phyloP scores from a whole-genome alignment of 768 basidiomycete species.

The Lentinus brumalis region DNA sequence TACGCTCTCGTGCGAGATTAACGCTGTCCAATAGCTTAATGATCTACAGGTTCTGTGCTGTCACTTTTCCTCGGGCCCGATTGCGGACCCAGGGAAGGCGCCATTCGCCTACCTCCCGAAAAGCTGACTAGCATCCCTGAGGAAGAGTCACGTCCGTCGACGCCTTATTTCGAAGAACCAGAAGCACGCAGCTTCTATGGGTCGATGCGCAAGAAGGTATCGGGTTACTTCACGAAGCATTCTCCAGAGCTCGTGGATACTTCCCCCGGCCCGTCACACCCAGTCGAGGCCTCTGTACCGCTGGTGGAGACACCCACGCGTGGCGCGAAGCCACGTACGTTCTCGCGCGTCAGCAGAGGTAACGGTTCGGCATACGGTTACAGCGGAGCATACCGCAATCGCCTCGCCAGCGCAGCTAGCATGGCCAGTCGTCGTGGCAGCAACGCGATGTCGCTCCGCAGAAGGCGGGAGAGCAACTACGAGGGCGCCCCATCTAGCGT shows the following conservation, averaged over 20 bases:
- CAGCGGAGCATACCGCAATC: conserved; percentile 53
- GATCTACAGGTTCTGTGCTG: conserved; percentile 70
- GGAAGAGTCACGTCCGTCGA: conserved; percentile 53
- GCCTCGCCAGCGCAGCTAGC: conserved; percentile 45
- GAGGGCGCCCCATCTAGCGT: conserved; percentile 45
- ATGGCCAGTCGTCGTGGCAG: conserved; percentile 50
- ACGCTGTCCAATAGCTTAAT: not conserved
- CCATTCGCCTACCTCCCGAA: conserved; percentile 81
- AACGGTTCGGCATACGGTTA: conserved; percentile 87
- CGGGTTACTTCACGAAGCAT: conserved; percentile 59
- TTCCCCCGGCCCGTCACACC: conserved; percentile 35
- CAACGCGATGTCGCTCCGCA: conserved; percentile 50
- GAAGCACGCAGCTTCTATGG: conserved; percentile 31
- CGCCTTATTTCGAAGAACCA: conserved; percentile 45
- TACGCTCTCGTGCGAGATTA: conserved; percentile 30
- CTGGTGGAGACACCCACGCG: conserved; percentile 45
- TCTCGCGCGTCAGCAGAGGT: conserved; percentile 57
- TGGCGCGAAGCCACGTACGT: conserved; percentile 34
- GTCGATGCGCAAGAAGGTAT: conserved; percentile 50
- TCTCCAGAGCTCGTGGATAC: conserved; percentile 42
- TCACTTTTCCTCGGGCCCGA: conserved; percentile 89
- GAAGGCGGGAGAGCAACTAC: conserved; percentile 48
- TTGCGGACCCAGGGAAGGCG: conserved; percentile 85
- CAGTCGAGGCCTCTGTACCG: conserved; percentile 44
- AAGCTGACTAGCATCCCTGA: conserved; percentile 73